A percentile compares a stretch with the other conserved stretches of the same genome.
These are phyloP conservation scores for Leccinum uliginosum DNA, from an alignment of 768 basidiomycete genomes.

Conservation along the genomic window DNA sequence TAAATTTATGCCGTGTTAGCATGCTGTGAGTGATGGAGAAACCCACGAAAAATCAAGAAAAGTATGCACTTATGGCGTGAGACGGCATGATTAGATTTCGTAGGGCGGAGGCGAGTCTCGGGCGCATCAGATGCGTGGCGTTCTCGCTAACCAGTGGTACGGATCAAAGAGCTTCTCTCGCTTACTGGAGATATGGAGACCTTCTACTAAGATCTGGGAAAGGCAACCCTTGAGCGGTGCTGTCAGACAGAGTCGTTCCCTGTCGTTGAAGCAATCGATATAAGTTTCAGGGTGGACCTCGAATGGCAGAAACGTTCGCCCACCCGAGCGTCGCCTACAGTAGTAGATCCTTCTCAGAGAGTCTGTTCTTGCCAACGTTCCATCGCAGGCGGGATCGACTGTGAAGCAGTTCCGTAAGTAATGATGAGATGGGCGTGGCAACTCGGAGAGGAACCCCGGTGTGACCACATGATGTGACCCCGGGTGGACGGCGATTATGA, in stretches of 20 bases:
- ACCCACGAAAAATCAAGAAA: background rate
- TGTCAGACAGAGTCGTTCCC: background rate
- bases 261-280: background rate
- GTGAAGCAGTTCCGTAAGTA: conserved; percentile 7
- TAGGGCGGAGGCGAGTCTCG: background rate
- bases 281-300: background rate
- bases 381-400: background rate
- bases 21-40: background rate
- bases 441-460: background rate
- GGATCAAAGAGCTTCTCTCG: conserved; percentile 14
- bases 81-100: background rate
- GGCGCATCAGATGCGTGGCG: conserved; percentile 6
- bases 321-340: background rate
- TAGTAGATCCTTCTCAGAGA: background rate
- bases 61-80: background rate
- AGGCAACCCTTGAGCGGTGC: background rate
- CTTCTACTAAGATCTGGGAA: background rate
- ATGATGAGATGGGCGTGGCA: background rate
- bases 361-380: background rate
- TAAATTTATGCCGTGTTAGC: background rate
- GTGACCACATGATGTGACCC: background rate
- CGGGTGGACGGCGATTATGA: conserved; percentile 2
- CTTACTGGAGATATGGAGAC: conserved; percentile 3
- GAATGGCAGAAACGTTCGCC: background rate
- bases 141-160: background rate